Evolutionary conservation across 2,329 filamentous ascomycete species (phyloP).

Genomic region (Epichloe typhina): DNA sequence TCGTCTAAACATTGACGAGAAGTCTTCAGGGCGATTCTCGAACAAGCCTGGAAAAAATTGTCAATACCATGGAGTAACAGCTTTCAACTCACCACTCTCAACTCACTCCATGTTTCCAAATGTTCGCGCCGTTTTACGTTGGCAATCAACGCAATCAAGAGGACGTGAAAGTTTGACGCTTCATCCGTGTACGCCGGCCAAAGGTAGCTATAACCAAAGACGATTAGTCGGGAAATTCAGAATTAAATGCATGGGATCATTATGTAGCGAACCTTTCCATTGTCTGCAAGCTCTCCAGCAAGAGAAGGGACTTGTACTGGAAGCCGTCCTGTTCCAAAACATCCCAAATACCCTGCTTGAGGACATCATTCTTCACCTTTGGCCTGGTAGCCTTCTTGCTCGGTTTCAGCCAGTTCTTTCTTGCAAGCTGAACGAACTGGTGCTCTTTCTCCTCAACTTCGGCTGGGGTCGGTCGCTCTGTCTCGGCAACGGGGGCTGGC

Average conservation of each 20-base stretch:
- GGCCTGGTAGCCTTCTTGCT: slow-evolving; percentile 47
- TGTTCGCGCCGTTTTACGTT: slow-evolving; percentile 83
- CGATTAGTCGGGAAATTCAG: background rate
- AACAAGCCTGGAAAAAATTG: slow-evolving; percentile 48
- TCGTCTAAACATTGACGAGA: slow-evolving; percentile 80
- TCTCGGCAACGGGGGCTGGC: slow-evolving; percentile 25
- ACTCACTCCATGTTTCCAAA: slow-evolving; percentile 71
- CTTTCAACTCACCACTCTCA: background rate
- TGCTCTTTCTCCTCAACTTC: slow-evolving; percentile 60
- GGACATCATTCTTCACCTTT: slow-evolving; percentile 69
- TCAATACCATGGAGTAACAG: slow-evolving; percentile 9
- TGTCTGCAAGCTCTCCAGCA: slow-evolving; percentile 81
- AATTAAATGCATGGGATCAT: background rate
- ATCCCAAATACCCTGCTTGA: slow-evolving; percentile 86
- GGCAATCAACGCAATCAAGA: slow-evolving; percentile 72
- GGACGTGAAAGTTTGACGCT: slow-evolving; percentile 80
- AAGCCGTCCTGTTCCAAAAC: slow-evolving; percentile 72
- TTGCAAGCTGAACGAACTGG: slow-evolving; percentile 63
- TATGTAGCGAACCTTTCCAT: slow-evolving; percentile 53
- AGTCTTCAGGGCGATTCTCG: slow-evolving; percentile 61
- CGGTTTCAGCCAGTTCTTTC: slow-evolving; percentile 69
- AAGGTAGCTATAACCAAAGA: slow-evolving; percentile 50
- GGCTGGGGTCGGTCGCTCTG: slow-evolving; percentile 41
- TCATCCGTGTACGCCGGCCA: slow-evolving; percentile 90
- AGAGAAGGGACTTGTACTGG: slow-evolving; percentile 59